Evolutionary conservation across 2,329 filamentous ascomycete species (phyloP), one percentile per base, ranked within the genome.

Genomic region (Botrytis byssoidea): DNA sequence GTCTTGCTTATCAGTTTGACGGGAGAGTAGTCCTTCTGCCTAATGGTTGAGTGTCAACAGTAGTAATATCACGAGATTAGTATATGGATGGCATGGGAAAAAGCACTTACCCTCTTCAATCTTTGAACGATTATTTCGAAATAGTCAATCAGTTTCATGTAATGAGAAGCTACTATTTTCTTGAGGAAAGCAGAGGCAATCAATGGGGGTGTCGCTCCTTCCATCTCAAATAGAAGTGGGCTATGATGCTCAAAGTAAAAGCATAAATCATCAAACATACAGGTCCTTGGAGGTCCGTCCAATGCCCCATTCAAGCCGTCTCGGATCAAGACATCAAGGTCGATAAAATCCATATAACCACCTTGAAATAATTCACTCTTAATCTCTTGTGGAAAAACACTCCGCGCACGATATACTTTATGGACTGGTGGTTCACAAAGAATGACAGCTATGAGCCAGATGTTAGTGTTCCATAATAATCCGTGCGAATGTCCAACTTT

Each of bases 61-160:
- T 44, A 9, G 37, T 40, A 40, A 5, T 40, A 40, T 40, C 14
- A 14, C 10, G 25, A 20, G 2, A 29, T 22, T 6, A 4, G 46
- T 7, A 40, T 16, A n/a, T 29, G 8, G 22, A 32, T n/a, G 10
- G 6, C 16, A 29, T 20, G 20, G 29, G 22, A 18, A 40, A 25
- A 29, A 32, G 10, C 32, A 65, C 59, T 32, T 55, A 51, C 44
- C 37, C 29, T 40, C 4, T 40, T 25, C 10, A 71, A 16, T 55
- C 59, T 70, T 16, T 70, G 68, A 22, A 71, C 10, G 5, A 22
- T 48, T 22, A 71, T 51, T 20, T 71, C 57, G 29, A 51, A 65
- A 55, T 70, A 75, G 65, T 72, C 72, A 32, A 75, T 68, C 32
- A 74, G 5, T 48, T 74, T 72, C 3, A 74, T 71, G n/a, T 75